Conservation (phyloP, 352 stramenopile genomes). For the Phytopythium litorale region DNA sequence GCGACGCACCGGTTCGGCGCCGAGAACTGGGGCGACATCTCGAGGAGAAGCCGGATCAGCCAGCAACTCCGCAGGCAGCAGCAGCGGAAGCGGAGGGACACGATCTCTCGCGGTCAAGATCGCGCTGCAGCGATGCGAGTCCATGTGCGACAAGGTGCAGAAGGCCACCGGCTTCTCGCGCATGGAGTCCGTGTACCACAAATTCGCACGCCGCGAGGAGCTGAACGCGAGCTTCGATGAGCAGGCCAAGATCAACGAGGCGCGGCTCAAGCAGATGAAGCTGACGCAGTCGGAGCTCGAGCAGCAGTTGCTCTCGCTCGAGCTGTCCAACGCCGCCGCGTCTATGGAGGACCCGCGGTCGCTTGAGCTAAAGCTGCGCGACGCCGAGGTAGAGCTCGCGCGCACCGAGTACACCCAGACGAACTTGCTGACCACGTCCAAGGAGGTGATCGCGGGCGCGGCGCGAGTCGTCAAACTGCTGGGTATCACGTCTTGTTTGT, state of each 20-base stretch:
- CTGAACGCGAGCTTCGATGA: conserved; percentile 80
- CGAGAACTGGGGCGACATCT: neutral
- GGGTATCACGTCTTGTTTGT: conserved; percentile 62
- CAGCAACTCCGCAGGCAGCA: neutral
- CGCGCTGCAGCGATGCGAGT: conserved; percentile 73
- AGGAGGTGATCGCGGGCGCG: conserved; percentile 67
- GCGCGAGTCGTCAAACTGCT: conserved; percentile 71
- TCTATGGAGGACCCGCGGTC: conserved; percentile 57
- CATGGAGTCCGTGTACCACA: conserved; percentile 75
- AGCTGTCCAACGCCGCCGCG: conserved; percentile 50
- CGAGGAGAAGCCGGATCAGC: neutral
- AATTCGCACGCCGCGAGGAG: conserved; percentile 74
- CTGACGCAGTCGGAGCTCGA: conserved; percentile 66
- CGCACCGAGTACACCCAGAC: conserved; percentile 64
- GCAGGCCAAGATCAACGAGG: conserved; percentile 78
- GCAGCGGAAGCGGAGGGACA: conserved; percentile 24
- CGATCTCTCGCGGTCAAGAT: conserved; percentile 66
- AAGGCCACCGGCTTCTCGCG: conserved; percentile 76
- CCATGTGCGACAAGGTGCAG: conserved; percentile 83
- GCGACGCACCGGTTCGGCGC: neutral
- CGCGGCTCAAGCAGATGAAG: conserved; percentile 77
- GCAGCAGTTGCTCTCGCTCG: conserved; percentile 58
- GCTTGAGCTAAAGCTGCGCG: conserved; percentile 68
- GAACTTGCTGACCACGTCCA: conserved; percentile 61
- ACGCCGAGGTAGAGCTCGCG: conserved; percentile 65